phyloP scores from a whole-genome alignment of 257 asterid genomes.

The Datura wrightii region DNA sequence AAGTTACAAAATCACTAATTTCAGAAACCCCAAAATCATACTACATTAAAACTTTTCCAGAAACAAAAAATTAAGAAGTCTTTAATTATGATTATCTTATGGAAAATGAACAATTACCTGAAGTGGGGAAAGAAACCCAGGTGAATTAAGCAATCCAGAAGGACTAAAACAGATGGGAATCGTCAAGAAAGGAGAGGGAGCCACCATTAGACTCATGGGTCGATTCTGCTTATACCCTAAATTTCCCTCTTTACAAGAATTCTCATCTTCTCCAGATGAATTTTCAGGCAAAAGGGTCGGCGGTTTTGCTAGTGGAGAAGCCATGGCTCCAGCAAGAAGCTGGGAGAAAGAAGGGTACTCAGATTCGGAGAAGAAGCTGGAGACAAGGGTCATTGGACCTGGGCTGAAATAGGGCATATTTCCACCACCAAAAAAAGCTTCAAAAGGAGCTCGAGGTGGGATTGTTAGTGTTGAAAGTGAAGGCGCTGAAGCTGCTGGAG shows the following conservation, averaged over 20 bases:
- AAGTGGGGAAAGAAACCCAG: constrained; percentile 87
- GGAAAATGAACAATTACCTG: constrained; percentile 51
- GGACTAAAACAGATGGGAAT: constrained; percentile 80
- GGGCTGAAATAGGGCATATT: constrained; percentile 48
- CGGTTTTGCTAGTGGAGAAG: constrained; percentile 64
- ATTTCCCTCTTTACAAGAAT: constrained; percentile 34
- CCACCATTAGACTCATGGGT: constrained; percentile 77
- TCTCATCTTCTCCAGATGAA: neutral
- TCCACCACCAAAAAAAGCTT: constrained; percentile 40
- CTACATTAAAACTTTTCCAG: neutral
- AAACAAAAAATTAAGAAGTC: neutral
- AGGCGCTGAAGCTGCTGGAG: constrained; percentile 30
- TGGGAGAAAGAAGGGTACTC: constrained; percentile 73
- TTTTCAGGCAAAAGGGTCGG: neutral
- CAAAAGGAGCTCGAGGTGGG: constrained; percentile 48
- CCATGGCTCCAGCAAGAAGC: constrained; percentile 91
- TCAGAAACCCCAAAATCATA: neutral
- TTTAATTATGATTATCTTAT: neutral
- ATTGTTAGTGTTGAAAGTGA: constrained; percentile 42
- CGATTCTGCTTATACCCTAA: constrained; percentile 78
- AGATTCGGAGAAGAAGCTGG: constrained; percentile 66
- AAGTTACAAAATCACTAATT: constrained; percentile 5
- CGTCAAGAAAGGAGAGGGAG: constrained; percentile 67
- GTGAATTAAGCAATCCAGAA: constrained; percentile 82
- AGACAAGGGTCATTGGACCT: constrained; percentile 49